Evolutionary conservation across 2,329 filamentous ascomycete species (phyloP).

Genomic region (Atkinsonella hypoxylon): DNA sequence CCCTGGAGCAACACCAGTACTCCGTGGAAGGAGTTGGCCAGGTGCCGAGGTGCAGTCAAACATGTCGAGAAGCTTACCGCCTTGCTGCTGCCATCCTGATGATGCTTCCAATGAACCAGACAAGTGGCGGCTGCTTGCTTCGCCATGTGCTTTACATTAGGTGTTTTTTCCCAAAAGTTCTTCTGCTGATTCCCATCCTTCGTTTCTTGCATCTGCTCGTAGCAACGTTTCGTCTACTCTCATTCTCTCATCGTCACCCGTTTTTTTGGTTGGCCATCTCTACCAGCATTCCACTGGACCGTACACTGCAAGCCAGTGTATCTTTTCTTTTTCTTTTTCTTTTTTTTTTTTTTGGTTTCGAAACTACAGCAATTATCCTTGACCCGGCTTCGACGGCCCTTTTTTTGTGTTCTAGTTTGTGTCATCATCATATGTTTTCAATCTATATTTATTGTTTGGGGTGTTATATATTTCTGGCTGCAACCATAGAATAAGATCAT

Average conservation of each 20-base stretch:
- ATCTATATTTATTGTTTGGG: slow-evolving; percentile 6
- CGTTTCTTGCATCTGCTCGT: background rate
- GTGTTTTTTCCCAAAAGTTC: background rate
- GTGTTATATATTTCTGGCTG: background rate
- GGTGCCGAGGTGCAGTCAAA: background rate
- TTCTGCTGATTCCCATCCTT: background rate
- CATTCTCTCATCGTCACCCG: slow-evolving; percentile 3
- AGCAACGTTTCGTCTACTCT: slow-evolving; percentile 4
- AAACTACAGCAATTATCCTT: slow-evolving; percentile 3
- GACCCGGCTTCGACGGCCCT: slow-evolving; percentile 7
- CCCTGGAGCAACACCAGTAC: background rate
- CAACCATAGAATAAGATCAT: slow-evolving; percentile 1
- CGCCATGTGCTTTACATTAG: background rate
- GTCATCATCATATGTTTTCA: slow-evolving; percentile 5
- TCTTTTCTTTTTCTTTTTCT: background rate
- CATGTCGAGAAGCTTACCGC: background rate
- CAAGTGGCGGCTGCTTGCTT: slow-evolving; percentile 4
- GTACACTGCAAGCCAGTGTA: slow-evolving; percentile 4
- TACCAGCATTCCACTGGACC: slow-evolving; percentile 6
- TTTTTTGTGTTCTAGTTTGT: slow-evolving; percentile 6
- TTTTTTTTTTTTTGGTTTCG: background rate
- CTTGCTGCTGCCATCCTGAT: slow-evolving; percentile 2
- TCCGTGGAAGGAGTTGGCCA: background rate
- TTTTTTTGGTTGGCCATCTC: slow-evolving; percentile 8
- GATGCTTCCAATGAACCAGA: background rate